Evolutionary conservation across 805 yeast species (phyloP).

Genomic region (Kodamaea hsintzibuensis): DNA sequence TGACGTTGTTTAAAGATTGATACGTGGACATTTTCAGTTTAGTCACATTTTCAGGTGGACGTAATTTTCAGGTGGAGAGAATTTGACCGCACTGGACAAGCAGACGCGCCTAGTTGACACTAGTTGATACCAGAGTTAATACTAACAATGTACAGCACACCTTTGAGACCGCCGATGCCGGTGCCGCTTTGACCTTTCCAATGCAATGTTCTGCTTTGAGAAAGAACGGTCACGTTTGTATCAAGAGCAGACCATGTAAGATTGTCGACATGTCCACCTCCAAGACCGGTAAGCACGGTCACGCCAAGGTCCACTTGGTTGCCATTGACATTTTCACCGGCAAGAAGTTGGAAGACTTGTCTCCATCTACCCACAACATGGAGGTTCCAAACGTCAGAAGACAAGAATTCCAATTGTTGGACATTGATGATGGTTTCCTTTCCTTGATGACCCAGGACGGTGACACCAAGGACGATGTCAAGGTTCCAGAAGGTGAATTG

Average conservation of each 20-base stretch:
- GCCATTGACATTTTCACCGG: slow-evolving; percentile 98
- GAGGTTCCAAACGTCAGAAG: slow-evolving; percentile 98
- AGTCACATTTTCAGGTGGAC: neutral
- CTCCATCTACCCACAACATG: slow-evolving; percentile 99
- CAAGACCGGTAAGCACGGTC: slow-evolving; percentile 99
- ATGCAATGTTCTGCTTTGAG: slow-evolving; percentile 99
- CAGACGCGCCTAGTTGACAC: neutral
- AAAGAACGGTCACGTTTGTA: slow-evolving; percentile 98
- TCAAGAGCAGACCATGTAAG: slow-evolving; percentile 99
- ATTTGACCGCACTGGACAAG: neutral
- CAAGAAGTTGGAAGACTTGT: slow-evolving; percentile 99
- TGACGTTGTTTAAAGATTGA: neutral
- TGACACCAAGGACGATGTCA: slow-evolving; percentile 99
- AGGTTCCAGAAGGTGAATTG: slow-evolving; percentile 96
- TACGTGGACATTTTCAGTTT: neutral
- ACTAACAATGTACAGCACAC: slow-evolving; percentile 63
- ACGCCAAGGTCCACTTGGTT: slow-evolving; percentile 99
- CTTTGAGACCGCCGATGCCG: slow-evolving; percentile 98
- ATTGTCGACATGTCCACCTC: slow-evolving; percentile 99
- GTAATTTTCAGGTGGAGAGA: neutral
- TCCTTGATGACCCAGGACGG: slow-evolving; percentile 96
- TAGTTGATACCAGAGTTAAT: slow-evolving; percentile 1
- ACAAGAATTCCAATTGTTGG: slow-evolving; percentile 94
- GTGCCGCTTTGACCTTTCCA: slow-evolving; percentile 98
- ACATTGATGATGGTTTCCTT: slow-evolving; percentile 97